Percentiles rank a stretch among this genome's conserved stretches.
Evolutionary conservation across 257 asterid genomes (phyloP).

Genomic region (Henckelia pumila): DNA sequence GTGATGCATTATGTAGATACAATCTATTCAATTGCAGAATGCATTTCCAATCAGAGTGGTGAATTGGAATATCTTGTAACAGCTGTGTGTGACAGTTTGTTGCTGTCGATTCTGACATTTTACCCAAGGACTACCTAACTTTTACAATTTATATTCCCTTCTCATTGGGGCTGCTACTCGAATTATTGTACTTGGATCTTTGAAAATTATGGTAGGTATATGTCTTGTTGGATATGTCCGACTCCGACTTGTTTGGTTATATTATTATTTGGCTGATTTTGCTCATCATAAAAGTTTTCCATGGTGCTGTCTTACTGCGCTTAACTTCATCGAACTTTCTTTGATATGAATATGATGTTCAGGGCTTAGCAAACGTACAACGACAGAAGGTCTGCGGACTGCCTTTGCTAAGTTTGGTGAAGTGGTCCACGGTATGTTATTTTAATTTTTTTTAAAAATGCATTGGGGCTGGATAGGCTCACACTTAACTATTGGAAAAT

Average conservation of each 20-base stretch:
- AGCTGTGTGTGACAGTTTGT: too few species aligned
- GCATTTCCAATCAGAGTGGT: too few species aligned
- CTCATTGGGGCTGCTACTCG: too few species aligned
- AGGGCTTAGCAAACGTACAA: constrained; percentile 94
- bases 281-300: constrained; percentile 6
- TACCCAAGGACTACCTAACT: too few species aligned
- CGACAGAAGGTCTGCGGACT: constrained; percentile 67
- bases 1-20: too few species aligned
- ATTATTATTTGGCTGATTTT: background rate
- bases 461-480: background rate
- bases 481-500: background rate
- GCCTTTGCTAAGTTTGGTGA: constrained; percentile 79
- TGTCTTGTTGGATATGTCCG: too few species aligned
- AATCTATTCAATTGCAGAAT: too few species aligned
- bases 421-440: constrained; percentile 59
- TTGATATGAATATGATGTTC: constrained; percentile 28
- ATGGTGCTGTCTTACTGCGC: background rate
- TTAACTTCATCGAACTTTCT: constrained; percentile 16
- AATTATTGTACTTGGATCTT: too few species aligned
- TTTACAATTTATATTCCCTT: too few species aligned
- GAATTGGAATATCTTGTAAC: too few species aligned
- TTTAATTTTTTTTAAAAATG: background rate
- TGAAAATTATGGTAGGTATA: too few species aligned
- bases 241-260: background rate
- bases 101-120: too few species aligned